A percentile compares a stretch with the other conserved stretches of the same genome.
These are phyloP conservation scores for Fomes fomentarius DNA, from an alignment of 1,284 basidiomycete species.

Conservation along the genomic window DNA sequence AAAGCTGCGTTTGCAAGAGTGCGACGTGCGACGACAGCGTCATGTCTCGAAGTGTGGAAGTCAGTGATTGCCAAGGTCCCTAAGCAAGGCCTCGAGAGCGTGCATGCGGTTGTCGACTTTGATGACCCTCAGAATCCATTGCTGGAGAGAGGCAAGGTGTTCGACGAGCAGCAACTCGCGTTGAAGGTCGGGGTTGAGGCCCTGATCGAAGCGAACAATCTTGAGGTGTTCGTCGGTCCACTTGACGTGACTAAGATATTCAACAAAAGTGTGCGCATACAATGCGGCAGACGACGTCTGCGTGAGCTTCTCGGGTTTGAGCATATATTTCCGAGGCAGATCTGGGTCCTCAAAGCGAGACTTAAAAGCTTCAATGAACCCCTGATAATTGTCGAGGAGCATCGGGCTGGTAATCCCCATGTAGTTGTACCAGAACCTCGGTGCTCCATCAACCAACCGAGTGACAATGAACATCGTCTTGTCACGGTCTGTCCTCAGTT, in stretches of 20 bases:
- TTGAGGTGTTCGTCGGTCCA: constrained; percentile 23
- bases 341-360: constrained; percentile 5
- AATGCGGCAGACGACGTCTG: constrained; percentile 30
- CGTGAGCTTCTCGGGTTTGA: constrained; percentile 19
- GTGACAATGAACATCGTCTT: constrained; percentile 20
- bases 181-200: constrained; percentile 16
- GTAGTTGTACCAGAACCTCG: constrained; percentile 20
- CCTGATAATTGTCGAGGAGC: constrained; percentile 25
- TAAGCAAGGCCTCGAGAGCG: background rate
- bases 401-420: background rate
- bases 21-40: no score
- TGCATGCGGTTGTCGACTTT: background rate
- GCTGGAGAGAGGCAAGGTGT: constrained; percentile 2
- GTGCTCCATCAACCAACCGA: constrained; percentile 21
- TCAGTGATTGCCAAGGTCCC: background rate
- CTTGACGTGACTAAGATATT: constrained; percentile 29
- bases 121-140: background rate
- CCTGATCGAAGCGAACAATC: constrained; percentile 14
- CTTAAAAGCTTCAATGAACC: constrained; percentile 32
- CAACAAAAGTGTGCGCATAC: constrained; percentile 29
- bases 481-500: constrained; percentile 17
- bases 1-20: no score
- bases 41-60: no score
- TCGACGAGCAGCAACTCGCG: background rate
- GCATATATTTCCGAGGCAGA: background rate